Evolutionary conservation across 352 stramenopile species (phyloP).

Genomic region (Phytophthora europaea): DNA sequence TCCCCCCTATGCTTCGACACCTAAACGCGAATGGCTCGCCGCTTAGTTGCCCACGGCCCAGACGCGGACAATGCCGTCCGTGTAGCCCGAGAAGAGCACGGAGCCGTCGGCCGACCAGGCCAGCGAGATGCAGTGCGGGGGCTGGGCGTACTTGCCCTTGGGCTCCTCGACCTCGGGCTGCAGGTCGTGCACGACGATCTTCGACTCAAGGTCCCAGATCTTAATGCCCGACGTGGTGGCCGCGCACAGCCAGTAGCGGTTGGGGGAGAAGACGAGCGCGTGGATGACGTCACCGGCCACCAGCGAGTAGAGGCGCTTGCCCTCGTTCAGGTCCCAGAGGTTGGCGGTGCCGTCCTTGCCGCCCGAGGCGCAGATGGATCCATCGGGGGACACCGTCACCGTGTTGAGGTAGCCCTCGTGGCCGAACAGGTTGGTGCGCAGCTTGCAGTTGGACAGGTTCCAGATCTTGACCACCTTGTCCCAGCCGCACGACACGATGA

Average conservation of each 20-base stretch:
- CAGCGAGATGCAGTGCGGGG: slow-evolving; percentile 98
- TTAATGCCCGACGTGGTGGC: slow-evolving; percentile 99
- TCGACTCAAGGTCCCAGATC: slow-evolving; percentile 99
- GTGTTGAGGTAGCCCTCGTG: slow-evolving; percentile 99
- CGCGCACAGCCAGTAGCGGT: slow-evolving; percentile 99
- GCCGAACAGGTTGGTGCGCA: slow-evolving; percentile 99
- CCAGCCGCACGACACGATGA: slow-evolving; percentile 99
- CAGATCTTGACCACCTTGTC: slow-evolving; percentile 99
- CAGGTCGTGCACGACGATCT: slow-evolving; percentile 99
- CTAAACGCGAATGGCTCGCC: not conserved
- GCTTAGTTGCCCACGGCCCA: slow-evolving; percentile 93
- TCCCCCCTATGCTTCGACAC: slow-evolving; percentile 14
- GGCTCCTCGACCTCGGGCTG: slow-evolving; percentile 92
- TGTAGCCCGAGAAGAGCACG: slow-evolving; percentile 99
- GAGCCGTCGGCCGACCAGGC: slow-evolving; percentile 98
- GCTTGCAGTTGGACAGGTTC: slow-evolving; percentile 99
- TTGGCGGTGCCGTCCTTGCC: slow-evolving; percentile 99
- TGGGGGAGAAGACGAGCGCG: slow-evolving; percentile 99
- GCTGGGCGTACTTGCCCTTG: slow-evolving; percentile 95
- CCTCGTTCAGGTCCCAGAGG: slow-evolving; percentile 99
- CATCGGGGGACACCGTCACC: slow-evolving; percentile 99
- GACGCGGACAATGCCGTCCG: slow-evolving; percentile 98
- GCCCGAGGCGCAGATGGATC: slow-evolving; percentile 98
- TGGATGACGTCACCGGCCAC: slow-evolving; percentile 98
- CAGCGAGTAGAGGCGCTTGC: slow-evolving; percentile 99